phyloP scores from a whole-genome alignment of 2,329 filamentous ascomycete species.

The Akanthomyces uredinophilus region DNA sequence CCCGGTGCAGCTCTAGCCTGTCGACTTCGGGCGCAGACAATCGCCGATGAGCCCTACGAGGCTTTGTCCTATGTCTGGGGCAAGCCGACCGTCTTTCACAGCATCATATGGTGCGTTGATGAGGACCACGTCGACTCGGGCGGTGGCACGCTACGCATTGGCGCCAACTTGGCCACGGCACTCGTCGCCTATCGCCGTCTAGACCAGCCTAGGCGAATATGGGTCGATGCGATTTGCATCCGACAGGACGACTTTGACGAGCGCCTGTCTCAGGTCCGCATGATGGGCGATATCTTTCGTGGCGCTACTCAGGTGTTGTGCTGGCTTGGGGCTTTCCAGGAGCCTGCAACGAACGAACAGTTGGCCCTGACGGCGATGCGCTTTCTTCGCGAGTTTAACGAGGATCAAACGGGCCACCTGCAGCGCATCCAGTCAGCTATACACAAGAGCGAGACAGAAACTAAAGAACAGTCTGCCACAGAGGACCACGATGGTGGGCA shows the following conservation, averaged over 20 bases:
- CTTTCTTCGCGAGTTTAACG: slow-evolving; percentile 7
- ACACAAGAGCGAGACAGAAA: not conserved
- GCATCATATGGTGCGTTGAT: slow-evolving; percentile 7
- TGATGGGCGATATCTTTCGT: slow-evolving; percentile 20
- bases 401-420: not conserved
- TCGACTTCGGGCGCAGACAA: slow-evolving; percentile 1
- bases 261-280: slow-evolving; percentile 17
- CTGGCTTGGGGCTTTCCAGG: slow-evolving; percentile 16
- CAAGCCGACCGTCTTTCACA: not conserved
- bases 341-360: not conserved
- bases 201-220: slow-evolving; percentile 9
- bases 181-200: slow-evolving; percentile 10
- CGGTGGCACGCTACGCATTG: slow-evolving; percentile 6
- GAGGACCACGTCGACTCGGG: not conserved
- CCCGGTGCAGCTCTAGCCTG: not conserved
- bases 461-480: not conserved
- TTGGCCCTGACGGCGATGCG: not conserved
- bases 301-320: slow-evolving; percentile 14
- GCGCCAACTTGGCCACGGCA: slow-evolving; percentile 11
- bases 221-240: slow-evolving; percentile 21
- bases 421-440: slow-evolving; percentile 8
- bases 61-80: slow-evolving; percentile 16
- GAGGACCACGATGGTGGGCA: not conserved
- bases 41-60: slow-evolving; percentile 13
- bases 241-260: slow-evolving; percentile 17